A percentile compares a stretch with the other conserved stretches of the same genome.
Evolutionary conservation across 257 asterid genomes (phyloP).

Genomic region (Capsicum baccatum): DNA sequence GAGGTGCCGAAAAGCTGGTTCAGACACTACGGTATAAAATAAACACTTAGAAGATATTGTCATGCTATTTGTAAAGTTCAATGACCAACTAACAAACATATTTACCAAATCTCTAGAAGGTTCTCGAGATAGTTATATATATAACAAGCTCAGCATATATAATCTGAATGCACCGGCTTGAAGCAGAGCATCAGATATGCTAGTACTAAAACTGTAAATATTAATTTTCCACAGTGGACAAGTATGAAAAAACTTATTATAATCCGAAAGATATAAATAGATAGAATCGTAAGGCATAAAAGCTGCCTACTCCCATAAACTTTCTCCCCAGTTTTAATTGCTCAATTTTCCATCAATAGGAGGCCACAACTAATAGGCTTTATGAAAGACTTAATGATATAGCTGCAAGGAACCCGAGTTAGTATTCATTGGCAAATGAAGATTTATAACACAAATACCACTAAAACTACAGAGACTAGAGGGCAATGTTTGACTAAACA

Average conservation of each 20-base stretch:
- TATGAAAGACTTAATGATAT: background rate
- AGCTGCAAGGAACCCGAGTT: background rate
- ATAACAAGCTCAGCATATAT: background rate
- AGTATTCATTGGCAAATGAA: background rate
- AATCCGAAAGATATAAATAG: background rate
- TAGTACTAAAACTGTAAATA: background rate
- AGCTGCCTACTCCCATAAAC: background rate
- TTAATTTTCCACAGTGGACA: background rate
- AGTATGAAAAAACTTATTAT: background rate
- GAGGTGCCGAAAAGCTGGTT: no score
- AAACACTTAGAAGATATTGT: background rate
- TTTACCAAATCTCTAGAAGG: background rate
- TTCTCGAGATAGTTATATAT: background rate
- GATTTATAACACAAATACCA: background rate
- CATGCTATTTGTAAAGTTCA: background rate
- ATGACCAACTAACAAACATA: background rate
- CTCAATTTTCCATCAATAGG: background rate
- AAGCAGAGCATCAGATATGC: background rate
- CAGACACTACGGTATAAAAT: no score
- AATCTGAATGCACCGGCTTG: background rate
- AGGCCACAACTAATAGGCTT: background rate
- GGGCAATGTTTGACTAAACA: background rate
- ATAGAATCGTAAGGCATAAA: background rate
- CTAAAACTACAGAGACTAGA: constrained; percentile 14
- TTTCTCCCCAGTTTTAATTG: background rate